Conservation (phyloP, 2,329 filamentous ascomycete genomes). For the Beauveria caledonica region DNA sequence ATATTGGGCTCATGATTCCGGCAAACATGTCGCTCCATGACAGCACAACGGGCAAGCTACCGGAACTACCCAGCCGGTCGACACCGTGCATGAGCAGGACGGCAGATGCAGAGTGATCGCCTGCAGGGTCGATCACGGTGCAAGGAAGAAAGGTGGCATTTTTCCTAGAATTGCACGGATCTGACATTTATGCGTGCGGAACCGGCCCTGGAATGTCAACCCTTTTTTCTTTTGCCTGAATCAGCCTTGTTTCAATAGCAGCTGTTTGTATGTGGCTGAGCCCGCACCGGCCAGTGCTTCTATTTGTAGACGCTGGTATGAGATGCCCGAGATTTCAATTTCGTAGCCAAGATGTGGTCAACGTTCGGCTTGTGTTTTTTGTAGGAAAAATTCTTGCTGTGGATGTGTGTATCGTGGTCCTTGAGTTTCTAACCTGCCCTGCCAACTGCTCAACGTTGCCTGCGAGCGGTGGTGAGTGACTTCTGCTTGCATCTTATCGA, state of each 20-base stretch:
- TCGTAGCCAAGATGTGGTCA: too few relatives aligned
- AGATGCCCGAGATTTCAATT: not conserved
- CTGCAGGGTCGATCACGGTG: not conserved
- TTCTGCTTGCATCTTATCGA: not conserved
- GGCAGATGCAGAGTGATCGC: constrained; percentile 1
- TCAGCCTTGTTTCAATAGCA: constrained; percentile 4
- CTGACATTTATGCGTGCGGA: not conserved
- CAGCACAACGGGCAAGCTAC: not conserved
- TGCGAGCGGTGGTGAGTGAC: not conserved
- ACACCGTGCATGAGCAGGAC: not conserved
- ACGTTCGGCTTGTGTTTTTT: too few relatives aligned
- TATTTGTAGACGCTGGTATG: not conserved
- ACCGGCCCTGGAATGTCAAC: not conserved
- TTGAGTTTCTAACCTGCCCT: not conserved
- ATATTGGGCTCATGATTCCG: not conserved
- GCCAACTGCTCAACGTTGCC: too few relatives aligned
- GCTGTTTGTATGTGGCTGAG: not conserved
- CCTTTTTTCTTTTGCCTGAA: not conserved
- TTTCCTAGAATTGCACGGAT: not conserved
- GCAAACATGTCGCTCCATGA: not conserved
- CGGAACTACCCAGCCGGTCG: not conserved
- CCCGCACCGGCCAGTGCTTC: not conserved
- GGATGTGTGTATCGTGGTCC: not conserved
- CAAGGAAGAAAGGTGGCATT: not conserved
- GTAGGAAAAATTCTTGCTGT: not conserved